Evolutionary conservation across 257 asterid species (phyloP).

Genomic region (Plantago ovata): DNA sequence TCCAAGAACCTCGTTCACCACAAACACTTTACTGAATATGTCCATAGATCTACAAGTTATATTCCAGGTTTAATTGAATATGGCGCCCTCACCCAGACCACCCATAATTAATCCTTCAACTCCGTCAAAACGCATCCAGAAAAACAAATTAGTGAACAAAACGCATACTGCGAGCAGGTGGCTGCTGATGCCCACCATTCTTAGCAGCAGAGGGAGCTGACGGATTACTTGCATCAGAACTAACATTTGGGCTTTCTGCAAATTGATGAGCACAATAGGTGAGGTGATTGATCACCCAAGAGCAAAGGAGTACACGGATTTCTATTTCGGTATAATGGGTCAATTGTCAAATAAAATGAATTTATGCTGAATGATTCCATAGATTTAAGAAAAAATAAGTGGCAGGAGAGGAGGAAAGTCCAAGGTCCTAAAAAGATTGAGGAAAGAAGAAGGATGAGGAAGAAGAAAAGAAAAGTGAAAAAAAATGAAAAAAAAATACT

Average conservation of each 20-base stretch:
- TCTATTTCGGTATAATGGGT: conserved; percentile 55
- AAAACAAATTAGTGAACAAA: neutral
- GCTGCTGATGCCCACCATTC: conserved; percentile 57
- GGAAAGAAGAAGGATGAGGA: too few relatives aligned
- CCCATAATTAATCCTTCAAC: too few relatives aligned
- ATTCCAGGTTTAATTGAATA: too few relatives aligned
- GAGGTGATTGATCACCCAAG: conserved; percentile 79
- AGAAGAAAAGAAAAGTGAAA: too few relatives aligned
- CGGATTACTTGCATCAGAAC: conserved; percentile 29
- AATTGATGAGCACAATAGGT: conserved; percentile 98
- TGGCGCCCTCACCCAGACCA: too few relatives aligned
- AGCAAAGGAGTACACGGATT: conserved; percentile 79
- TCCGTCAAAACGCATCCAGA: neutral
- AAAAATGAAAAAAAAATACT: too few relatives aligned
- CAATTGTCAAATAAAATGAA: conserved; percentile 69
- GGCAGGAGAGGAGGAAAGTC: conserved; percentile 97
- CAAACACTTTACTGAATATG: too few relatives aligned
- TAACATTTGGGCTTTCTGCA: conserved; percentile 54
- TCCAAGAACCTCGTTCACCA: too few relatives aligned
- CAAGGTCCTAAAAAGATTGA: conserved; percentile 98
- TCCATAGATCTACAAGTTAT: too few relatives aligned
- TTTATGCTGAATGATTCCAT: conserved; percentile 89
- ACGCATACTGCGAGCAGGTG: conserved; percentile 25
- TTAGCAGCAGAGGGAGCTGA: conserved; percentile 38
- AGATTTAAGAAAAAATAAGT: conserved; percentile 88